These are phyloP conservation scores for Manihot esculenta DNA, from an alignment of 441 rosid genomes.

Conservation along the genomic window DNA sequence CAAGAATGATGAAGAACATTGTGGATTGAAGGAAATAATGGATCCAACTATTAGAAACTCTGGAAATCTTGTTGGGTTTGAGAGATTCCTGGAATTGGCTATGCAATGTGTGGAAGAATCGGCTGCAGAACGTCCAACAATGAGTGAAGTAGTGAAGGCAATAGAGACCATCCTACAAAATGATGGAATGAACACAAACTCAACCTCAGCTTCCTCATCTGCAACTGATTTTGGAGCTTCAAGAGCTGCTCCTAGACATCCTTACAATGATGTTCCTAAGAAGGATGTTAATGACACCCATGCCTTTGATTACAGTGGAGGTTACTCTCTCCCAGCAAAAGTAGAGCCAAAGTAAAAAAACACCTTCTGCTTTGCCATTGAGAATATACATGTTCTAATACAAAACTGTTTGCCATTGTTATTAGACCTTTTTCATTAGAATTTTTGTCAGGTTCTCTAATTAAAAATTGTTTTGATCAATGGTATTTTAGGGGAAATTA, in stretches of 20 bases:
- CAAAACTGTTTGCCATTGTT: neutral
- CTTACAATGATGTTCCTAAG: slow-evolving; percentile 57
- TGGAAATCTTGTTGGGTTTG: slow-evolving; percentile 51
- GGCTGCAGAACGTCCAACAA: slow-evolving; percentile 80
- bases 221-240: slow-evolving; percentile 67
- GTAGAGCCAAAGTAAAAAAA: slow-evolving; percentile 73
- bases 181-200: slow-evolving; percentile 66
- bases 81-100: slow-evolving; percentile 68
- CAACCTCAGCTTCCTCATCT: slow-evolving; percentile 83
- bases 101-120: slow-evolving; percentile 87
- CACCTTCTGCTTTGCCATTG: neutral
- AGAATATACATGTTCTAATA: neutral
- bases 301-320: slow-evolving; percentile 75
- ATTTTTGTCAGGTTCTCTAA: neutral
- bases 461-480: slow-evolving; percentile 1
- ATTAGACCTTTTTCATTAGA: neutral
- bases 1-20: slow-evolving; percentile 57
- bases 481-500: neutral
- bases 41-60: slow-evolving; percentile 56
- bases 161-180: slow-evolving; percentile 75
- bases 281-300: slow-evolving; percentile 29
- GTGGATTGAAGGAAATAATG: slow-evolving; percentile 65
- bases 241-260: slow-evolving; percentile 48
- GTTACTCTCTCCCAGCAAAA: slow-evolving; percentile 53
- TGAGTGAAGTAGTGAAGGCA: slow-evolving; percentile 91